A percentile compares a stretch with the other conserved stretches of the same genome.
Conservation (phyloP, 495 filamentous ascomycete species). For the Rhypophila decipiens region DNA sequence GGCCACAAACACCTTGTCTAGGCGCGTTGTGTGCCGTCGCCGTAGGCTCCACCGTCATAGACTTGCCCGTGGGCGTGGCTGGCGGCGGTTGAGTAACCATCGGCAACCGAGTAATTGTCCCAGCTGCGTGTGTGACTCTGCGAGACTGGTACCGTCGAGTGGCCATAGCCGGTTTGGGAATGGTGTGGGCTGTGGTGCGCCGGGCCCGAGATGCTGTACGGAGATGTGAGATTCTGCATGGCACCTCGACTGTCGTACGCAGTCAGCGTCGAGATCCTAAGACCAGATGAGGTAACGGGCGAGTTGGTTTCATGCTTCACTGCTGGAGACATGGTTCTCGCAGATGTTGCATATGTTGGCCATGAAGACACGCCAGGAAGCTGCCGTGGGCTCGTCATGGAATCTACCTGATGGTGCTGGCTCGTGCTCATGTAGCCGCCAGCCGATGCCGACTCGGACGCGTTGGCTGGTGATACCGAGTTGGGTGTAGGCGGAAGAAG, state of each 20-base stretch:
- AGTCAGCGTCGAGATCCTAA: slow-evolving; percentile 21
- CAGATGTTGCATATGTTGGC: slow-evolving; percentile 24
- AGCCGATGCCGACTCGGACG: slow-evolving; percentile 9
- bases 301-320: slow-evolving; percentile 32
- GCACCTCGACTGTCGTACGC: slow-evolving; percentile 26
- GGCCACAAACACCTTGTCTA: too few species aligned
- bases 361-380: slow-evolving; percentile 32
- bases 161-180: slow-evolving; percentile 18
- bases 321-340: slow-evolving; percentile 31
- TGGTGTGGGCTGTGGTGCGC: slow-evolving; percentile 29
- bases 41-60: slow-evolving; percentile 35
- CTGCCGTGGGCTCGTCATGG: slow-evolving; percentile 35
- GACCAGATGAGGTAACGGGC: slow-evolving; percentile 12
- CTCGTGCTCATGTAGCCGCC: slow-evolving; percentile 20
- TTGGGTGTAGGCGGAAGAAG: slow-evolving; percentile 33
- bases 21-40: slow-evolving; percentile 34
- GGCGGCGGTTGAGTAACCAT: slow-evolving; percentile 27
- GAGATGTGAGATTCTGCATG: slow-evolving; percentile 19
- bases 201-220: slow-evolving; percentile 21
- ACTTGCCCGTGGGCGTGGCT: slow-evolving; percentile 31
- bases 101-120: slow-evolving; percentile 31
- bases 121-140: slow-evolving; percentile 21
- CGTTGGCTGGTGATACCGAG: slow-evolving; percentile 15
- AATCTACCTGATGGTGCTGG: slow-evolving; percentile 37
- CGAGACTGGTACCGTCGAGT: slow-evolving; percentile 18